Evolutionary conservation across 2,329 filamentous ascomycete species (phyloP).

Genomic region (Blastomyces emzantsi): DNA sequence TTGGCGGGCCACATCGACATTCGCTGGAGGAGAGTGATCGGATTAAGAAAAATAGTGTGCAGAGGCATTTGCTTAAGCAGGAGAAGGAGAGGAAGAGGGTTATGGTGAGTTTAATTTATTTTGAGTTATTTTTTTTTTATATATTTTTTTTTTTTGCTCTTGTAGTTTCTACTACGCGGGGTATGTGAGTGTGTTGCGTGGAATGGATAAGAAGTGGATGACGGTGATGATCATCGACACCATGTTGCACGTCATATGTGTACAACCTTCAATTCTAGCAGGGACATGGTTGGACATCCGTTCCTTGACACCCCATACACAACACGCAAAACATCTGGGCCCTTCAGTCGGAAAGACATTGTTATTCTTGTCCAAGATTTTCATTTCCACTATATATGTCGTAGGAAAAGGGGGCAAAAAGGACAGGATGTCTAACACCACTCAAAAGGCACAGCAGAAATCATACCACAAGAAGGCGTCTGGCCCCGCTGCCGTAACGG

Average conservation of each 20-base stretch:
- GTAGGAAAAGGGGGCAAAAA: constrained; percentile 9
- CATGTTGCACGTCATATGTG: neutral
- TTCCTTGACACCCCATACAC: neutral
- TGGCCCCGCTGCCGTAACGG: constrained; percentile 60
- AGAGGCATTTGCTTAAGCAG: constrained; percentile 55
- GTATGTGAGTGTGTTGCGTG: neutral
- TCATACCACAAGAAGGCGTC: constrained; percentile 63
- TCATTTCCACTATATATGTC: constrained; percentile 13
- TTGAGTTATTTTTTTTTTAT: neutral
- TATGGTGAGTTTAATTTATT: constrained; percentile 38
- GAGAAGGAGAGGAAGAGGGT: constrained; percentile 57
- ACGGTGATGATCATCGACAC: neutral
- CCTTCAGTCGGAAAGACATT: neutral
- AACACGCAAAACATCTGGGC: neutral
- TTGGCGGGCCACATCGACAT: constrained; percentile 66
- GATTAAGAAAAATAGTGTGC: constrained; percentile 72
- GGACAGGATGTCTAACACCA: constrained; percentile 38
- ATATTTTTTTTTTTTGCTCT: neutral
- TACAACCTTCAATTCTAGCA: neutral
- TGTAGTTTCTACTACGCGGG: neutral
- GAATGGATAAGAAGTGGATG: neutral
- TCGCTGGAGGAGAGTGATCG: constrained; percentile 63
- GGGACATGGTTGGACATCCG: neutral
- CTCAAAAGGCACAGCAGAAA: constrained; percentile 49
- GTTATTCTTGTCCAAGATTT: neutral